Conservation (phyloP, 805 yeast species). For the Diddensiella transvaalensis region DNA sequence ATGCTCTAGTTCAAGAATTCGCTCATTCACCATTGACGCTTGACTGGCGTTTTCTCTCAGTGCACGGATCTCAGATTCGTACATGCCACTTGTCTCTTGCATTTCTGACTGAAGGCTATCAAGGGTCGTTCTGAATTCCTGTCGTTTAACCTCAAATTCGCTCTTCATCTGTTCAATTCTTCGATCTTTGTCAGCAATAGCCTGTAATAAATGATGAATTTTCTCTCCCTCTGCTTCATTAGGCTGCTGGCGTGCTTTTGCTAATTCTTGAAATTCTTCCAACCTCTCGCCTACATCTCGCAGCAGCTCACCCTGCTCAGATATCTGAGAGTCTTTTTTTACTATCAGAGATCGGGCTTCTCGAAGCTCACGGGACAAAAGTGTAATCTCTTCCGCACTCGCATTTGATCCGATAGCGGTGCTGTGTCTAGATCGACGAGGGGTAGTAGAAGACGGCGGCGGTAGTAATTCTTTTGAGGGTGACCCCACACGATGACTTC, state of each 20-base stretch:
- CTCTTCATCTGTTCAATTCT: slow-evolving; percentile 27
- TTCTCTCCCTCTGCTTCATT: slow-evolving; percentile 26
- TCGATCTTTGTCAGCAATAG: slow-evolving; percentile 29
- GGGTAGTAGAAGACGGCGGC: slow-evolving; percentile 5
- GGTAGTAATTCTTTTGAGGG: slow-evolving; percentile 3
- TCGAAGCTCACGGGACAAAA: slow-evolving; percentile 23
- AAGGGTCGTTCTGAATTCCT: slow-evolving; percentile 32
- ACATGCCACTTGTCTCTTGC: slow-evolving; percentile 22
- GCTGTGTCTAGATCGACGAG: slow-evolving; percentile 1
- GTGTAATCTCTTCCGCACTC: slow-evolving; percentile 14
- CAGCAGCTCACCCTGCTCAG: slow-evolving; percentile 44
- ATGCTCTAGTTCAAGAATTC: slow-evolving; percentile 27
- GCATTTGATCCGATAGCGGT: neutral
- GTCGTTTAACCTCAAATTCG: slow-evolving; percentile 30
- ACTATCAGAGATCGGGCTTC: slow-evolving; percentile 17
- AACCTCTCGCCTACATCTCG: slow-evolving; percentile 48
- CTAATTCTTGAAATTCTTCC: slow-evolving; percentile 35
- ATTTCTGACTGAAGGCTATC: slow-evolving; percentile 28
- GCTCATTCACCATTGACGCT: slow-evolving; percentile 23
- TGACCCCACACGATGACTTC: neutral
- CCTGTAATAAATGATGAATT: slow-evolving; percentile 27
- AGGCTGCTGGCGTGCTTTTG: slow-evolving; percentile 22
- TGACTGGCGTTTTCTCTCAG: slow-evolving; percentile 21
- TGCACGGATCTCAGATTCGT: slow-evolving; percentile 22
- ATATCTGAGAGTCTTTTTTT: slow-evolving; percentile 35